Evolutionary conservation across 768 basidiomycete genomes (phyloP), one percentile per base, ranked within the genome.

Genomic region (Lactifluus pinguis): DNA sequence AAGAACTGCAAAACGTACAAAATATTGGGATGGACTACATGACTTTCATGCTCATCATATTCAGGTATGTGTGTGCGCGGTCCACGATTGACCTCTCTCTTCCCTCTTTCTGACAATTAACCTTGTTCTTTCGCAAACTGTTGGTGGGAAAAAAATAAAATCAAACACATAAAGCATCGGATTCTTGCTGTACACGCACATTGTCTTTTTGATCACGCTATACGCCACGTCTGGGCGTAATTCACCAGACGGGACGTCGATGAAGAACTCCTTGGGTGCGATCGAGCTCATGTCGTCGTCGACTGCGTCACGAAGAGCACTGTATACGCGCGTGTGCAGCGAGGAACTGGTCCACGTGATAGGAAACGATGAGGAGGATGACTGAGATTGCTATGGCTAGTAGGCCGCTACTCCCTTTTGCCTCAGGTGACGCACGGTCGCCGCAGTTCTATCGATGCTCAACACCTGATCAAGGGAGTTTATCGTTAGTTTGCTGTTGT

Each of bases 21-120:
- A 81, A 81, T 14, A 76, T 75, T n/a, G 86, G 81, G 47, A 91
- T 95, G 84, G 94, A 95, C 70, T 91, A 93, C 68, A 92, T 94
- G 60, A 93, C 93, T 0, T 95, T 94, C 68, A 78, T 88, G 39
- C 78, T 94, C 17, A 86, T 89, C 69, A 86, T 92, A 79, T 86
- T 85, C 75, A 87, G 87, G 89, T 87, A 42, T 13, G 55, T 9
- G 39, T 6, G n/a, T n/a, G n/a, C n/a, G n/a, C n/a, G n/a, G n/a
- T n/a, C n/a, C 29, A 11, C 30, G 3, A 34, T 41, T 58, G 15
- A 34, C 41, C 6, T 51, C 30, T 41, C n/a, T n/a, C n/a, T 38
- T 59, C 52, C 34, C n/a, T 61, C 39, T 69, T 67, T 9, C 47
- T 8, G 41, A n/a, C n/a, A n/a, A n/a, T n/a, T n/a, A n/a, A n/a